phyloP scores from a whole-genome alignment of 495 filamentous ascomycete genomes.

The Aspergillus bertholletiae region DNA sequence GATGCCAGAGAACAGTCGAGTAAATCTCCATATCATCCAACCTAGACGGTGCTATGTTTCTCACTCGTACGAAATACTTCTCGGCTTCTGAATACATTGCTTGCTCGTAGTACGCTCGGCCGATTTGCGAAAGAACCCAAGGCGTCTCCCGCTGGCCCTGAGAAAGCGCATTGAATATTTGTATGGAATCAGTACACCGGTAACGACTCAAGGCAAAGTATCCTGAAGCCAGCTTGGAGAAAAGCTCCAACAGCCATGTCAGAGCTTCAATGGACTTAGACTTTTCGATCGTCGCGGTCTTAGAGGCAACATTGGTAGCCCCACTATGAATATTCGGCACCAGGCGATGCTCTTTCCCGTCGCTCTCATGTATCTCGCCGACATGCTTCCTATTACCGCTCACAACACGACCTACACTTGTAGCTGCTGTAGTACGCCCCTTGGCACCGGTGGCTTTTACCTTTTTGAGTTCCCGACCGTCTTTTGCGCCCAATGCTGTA shows the following conservation, averaged over 20 bases:
- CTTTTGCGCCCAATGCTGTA: conserved; percentile 50
- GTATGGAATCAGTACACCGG: conserved; percentile 70
- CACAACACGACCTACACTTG: conserved; percentile 76
- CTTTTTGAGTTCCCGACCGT: conserved; percentile 74
- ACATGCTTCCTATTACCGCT: conserved; percentile 71
- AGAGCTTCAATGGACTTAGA: conserved; percentile 73
- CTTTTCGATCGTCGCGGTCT: conserved; percentile 28
- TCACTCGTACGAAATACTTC: conserved; percentile 74
- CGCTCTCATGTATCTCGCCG: conserved; percentile 64
- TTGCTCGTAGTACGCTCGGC: conserved; percentile 84
- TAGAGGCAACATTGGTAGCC: conserved; percentile 24
- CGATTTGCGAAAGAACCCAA: conserved; percentile 91
- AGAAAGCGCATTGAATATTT: conserved; percentile 64
- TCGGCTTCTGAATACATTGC: conserved; percentile 81
- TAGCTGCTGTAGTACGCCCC: conserved; percentile 48
- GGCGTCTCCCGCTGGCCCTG: conserved; percentile 82
- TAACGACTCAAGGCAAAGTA: conserved; percentile 76
- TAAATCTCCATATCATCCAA: conserved; percentile 96
- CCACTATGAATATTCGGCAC: conserved; percentile 22
- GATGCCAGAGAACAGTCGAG: conserved; percentile 94
- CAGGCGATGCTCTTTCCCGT: conserved; percentile 52
- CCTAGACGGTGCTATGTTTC: conserved; percentile 69
- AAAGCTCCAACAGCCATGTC: conserved; percentile 73
- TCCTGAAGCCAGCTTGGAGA: conserved; percentile 76
- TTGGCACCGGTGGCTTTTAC: conserved; percentile 62